These are phyloP conservation scores for Pythium utonaiense DNA, from an alignment of 352 stramenopile genomes.

Conservation along the genomic window DNA sequence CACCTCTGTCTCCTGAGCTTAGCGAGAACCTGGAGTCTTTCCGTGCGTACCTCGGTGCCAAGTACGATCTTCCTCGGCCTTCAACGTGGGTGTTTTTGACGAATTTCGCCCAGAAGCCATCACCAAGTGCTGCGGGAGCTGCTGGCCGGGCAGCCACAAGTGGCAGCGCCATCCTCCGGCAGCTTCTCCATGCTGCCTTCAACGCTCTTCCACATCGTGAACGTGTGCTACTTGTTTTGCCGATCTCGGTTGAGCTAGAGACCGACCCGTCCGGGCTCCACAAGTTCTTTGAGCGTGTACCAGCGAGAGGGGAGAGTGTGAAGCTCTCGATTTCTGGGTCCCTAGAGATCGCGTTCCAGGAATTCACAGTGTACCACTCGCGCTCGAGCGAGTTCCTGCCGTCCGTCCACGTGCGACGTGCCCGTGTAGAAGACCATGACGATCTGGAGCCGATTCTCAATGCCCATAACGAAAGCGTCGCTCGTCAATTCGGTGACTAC, in stretches of 20 bases:
- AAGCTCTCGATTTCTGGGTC: not conserved
- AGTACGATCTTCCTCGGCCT: slow-evolving; percentile 46
- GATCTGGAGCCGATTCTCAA: slow-evolving; percentile 71
- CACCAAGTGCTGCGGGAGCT: slow-evolving; percentile 16
- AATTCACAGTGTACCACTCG: slow-evolving; percentile 51
- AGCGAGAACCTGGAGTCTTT: slow-evolving; percentile 29
- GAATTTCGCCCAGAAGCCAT: slow-evolving; percentile 53
- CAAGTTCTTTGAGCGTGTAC: slow-evolving; percentile 50
- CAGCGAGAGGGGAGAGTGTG: not conserved
- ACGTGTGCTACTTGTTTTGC: slow-evolving; percentile 50
- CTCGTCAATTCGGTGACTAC: slow-evolving; percentile 85
- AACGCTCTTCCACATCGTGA: slow-evolving; percentile 36
- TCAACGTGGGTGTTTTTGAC: slow-evolving; percentile 52
- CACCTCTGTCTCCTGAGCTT: slow-evolving; percentile 38
- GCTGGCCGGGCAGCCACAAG: not conserved
- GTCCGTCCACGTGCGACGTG: slow-evolving; percentile 49
- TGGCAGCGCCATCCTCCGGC: slow-evolving; percentile 29
- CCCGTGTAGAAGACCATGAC: slow-evolving; percentile 79
- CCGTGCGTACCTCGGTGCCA: slow-evolving; percentile 39
- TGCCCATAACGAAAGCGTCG: slow-evolving; percentile 56
- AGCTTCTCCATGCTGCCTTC: slow-evolving; percentile 56
- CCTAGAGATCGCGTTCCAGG: slow-evolving; percentile 32
- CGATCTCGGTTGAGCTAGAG: slow-evolving; percentile 41
- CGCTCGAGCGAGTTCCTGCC: slow-evolving; percentile 34
- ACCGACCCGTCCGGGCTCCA: slow-evolving; percentile 40